Evolutionary conservation across 2,329 filamentous ascomycete species (phyloP), one percentile per base, ranked within the genome.

Genomic region (Ophiostoma tasmaniense): DNA sequence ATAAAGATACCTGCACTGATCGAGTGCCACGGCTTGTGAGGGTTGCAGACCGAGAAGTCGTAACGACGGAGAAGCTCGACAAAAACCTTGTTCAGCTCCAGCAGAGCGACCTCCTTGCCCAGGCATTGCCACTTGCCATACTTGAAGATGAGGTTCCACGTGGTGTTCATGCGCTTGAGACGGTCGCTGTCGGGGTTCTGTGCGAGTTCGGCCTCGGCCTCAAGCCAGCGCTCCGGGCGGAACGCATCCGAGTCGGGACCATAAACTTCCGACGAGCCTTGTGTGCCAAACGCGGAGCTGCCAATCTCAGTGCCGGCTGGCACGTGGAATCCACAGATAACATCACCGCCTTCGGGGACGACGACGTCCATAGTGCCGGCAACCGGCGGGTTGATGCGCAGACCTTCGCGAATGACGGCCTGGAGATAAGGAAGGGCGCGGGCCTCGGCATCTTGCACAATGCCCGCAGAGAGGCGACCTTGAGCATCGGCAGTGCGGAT

Each of bases 401-500:
- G 74, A 0, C 79, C 80, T 72, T 85, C 84, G 66, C 80, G 80
- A 52, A 85, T 79, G 5, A 81, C 80, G 0, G 83, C 83, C 71
- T 82, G 80, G 8, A 86, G 76, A 70, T 84, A 85, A 0, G 79
- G 78, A 6, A 85, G 75, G 3, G 73, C 72, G 20, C 77, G 76
- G 0, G 78, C 78, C 71, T 82, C 78, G 1, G 75, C 73, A 52
- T 81, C 77, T 11, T 73, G 74, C 14, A 69, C 61, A 67, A 78
- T 74, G 55, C 75, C 75, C 17, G 79, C 78, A 1, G 74, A 74
- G 42, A 76, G 69, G n/a, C 69, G 67, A 61, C 74, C 73, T 69
- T 74, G 37, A 22, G 62, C 50, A 8, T 77, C 2, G 75, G 79
- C 67, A 67, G 72, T 61, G 79, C 76, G 70, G 7, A 83, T 79